phyloP scores from a whole-genome alignment of 768 basidiomycete species.

The Antrodiella citrinella region DNA sequence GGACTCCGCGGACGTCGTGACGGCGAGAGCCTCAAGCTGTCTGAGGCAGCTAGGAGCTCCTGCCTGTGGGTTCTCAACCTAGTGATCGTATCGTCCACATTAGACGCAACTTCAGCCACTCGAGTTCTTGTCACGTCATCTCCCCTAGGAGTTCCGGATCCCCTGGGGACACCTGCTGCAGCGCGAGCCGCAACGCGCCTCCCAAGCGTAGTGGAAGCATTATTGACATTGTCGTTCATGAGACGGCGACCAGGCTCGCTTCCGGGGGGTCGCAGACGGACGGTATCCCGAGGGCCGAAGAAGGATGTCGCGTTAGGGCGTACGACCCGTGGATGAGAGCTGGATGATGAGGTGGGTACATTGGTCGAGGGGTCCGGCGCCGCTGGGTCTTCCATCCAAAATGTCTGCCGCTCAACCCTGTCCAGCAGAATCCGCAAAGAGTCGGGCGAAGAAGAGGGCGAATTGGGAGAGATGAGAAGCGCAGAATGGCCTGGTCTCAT shows the following conservation, averaged over 20 bases:
- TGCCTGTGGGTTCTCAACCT: conserved; percentile 8
- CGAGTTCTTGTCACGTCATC: background rate
- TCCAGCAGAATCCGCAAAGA: background rate
- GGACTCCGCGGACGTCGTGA: background rate
- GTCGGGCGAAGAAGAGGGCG: background rate
- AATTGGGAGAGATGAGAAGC: background rate
- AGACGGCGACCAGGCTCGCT: background rate
- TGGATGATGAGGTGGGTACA: background rate
- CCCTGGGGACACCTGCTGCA: background rate
- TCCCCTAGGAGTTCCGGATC: background rate
- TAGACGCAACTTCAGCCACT: background rate
- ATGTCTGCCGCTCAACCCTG: background rate
- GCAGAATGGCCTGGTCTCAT: background rate
- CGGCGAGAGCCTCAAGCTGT: background rate
- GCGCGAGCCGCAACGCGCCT: conserved; percentile 15
- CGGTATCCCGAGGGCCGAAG: background rate
- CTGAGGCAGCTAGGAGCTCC: conserved; percentile 5
- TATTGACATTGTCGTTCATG: background rate
- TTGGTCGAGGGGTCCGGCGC: background rate
- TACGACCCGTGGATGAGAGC: background rate
- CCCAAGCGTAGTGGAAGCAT: conserved; percentile 13
- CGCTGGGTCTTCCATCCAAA: background rate
- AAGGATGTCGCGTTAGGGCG: background rate
- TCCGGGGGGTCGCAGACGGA: background rate
- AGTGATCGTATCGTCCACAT: conserved; percentile 1